phyloP scores from a whole-genome alignment of 306 rosid genomes.

The Pachyrhizus erosus region DNA sequence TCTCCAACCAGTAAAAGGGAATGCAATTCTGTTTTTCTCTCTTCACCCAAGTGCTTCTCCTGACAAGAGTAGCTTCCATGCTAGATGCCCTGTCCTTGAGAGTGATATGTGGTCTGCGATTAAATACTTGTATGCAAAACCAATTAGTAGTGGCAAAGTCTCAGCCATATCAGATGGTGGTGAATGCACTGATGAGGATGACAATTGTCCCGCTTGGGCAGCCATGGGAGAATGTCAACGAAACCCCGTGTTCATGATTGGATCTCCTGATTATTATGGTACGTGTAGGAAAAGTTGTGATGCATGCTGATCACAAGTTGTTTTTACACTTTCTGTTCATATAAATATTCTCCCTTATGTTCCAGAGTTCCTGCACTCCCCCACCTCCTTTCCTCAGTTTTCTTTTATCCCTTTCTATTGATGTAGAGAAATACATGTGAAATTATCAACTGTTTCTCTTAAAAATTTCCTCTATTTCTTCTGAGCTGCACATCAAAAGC shows the following conservation, averaged over 20 bases:
- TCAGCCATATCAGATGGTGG: conserved; percentile 43
- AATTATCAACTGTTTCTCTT: not conserved
- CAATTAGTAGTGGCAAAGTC: conserved; percentile 42
- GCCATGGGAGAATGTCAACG: conserved; percentile 77
- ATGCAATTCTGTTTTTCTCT: conserved; percentile 78
- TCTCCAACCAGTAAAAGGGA: conserved; percentile 74
- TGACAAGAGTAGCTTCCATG: conserved; percentile 68
- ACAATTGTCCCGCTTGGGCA: conserved; percentile 73
- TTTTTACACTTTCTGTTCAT: not conserved
- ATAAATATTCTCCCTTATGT: not conserved
- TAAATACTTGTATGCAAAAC: conserved; percentile 63
- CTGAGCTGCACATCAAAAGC: conserved; percentile 1
- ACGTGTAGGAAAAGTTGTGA: conserved; percentile 89
- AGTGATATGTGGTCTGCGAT: conserved; percentile 78
- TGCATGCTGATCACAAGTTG: conserved; percentile 59
- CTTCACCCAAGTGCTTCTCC: conserved; percentile 59
- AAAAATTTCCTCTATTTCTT: not conserved
- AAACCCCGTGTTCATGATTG: conserved; percentile 87
- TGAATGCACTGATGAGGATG: conserved; percentile 73
- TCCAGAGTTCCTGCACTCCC: not conserved
- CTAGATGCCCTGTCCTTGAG: conserved; percentile 76
- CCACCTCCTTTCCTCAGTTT: not conserved
- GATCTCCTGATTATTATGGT: conserved; percentile 90
- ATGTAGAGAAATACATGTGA: not conserved
- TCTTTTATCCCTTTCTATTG: not conserved